Conservation (phyloP, 306 rosid genomes). For the Medicago arabica region DNA sequence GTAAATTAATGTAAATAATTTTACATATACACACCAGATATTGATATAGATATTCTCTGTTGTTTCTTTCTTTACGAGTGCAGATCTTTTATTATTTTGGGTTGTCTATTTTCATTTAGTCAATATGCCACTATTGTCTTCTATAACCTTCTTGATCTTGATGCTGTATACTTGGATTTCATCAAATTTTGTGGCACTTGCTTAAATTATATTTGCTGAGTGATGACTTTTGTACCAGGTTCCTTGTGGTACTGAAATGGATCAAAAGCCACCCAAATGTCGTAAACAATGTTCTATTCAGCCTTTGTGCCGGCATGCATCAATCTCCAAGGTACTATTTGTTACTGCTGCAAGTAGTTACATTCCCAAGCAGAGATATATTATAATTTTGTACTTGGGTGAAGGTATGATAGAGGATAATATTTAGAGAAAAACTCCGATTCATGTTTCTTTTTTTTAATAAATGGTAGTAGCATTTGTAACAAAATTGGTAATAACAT, state of each 20-base stretch:
- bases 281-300: slow-evolving; percentile 67
- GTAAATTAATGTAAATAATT: slow-evolving; percentile 10
- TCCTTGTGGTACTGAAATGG: slow-evolving; percentile 97
- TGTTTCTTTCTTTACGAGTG: background rate
- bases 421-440: background rate
- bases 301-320: slow-evolving; percentile 82
- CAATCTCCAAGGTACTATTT: slow-evolving; percentile 66
- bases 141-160: slow-evolving; percentile 17
- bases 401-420: slow-evolving; percentile 20
- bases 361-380: slow-evolving; percentile 34
- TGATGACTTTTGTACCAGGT: slow-evolving; percentile 61
- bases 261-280: slow-evolving; percentile 93
- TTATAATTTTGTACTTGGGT: slow-evolving; percentile 21
- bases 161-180: slow-evolving; percentile 26
- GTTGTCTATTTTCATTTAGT: no score
- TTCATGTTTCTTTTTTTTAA: background rate
- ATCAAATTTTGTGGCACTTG: slow-evolving; percentile 24
- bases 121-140: no score
- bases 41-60: slow-evolving; percentile 4
- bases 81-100: background rate
- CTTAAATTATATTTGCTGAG: slow-evolving; percentile 33
- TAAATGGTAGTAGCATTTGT: background rate
- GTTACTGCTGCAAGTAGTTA: slow-evolving; percentile 8
- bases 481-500: background rate
- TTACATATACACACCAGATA: background rate